Base-by-base conservation (phyloP, 1,139 yeast genomes). In the Saccharomyces hybrid region DNA sequence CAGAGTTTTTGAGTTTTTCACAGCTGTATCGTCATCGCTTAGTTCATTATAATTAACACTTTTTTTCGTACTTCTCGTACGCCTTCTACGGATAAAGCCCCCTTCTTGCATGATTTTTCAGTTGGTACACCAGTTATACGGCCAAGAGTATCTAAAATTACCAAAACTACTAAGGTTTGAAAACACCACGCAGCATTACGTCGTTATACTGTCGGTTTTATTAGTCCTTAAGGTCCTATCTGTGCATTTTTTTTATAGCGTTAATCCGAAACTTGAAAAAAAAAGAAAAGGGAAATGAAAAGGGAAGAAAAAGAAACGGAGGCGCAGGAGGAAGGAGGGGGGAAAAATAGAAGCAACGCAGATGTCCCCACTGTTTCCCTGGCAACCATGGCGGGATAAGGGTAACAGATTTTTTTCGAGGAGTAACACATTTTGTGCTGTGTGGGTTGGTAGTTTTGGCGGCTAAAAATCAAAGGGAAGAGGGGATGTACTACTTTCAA, bases 71-170 rank as follows among this genome's bases (percentile, higher is more conserved):
- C 56, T 49, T 51, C 59, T 56, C n/a, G 61, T 62, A 41, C 64
- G 53, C 30, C 61, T 57, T 44, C 56, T 57, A 41, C 68, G 62
- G 23, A 67, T 58, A 54, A 66, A 66, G 2, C 71, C 69, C 25
- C 69, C 71, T 56, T 63, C 69, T 51, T 63, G 66, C 51, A 57
- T 54, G 56, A 54, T n/a, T 25, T 41, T 42, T 25, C 23, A 9
- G 11, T 11, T 47, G 31, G n/a, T 27, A 25, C 30, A 23, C 23
- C 4, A 27, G 8, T 7, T 16, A 16, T 23, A 46, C 48, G 32
- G 23, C 6, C 13, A 23, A 23, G 23, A 5, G 16, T 46, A 23
- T 9, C n/a, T 11, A 16, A 16, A 9, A 38, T 13, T 16, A 38
- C n/a, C 13, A 38, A 16, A 16, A 38, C 13, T 16, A 38, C n/a